Base-by-base conservation (phyloP, 495 filamentous ascomycete genomes). In the Chaetomium fimeti region DNA sequence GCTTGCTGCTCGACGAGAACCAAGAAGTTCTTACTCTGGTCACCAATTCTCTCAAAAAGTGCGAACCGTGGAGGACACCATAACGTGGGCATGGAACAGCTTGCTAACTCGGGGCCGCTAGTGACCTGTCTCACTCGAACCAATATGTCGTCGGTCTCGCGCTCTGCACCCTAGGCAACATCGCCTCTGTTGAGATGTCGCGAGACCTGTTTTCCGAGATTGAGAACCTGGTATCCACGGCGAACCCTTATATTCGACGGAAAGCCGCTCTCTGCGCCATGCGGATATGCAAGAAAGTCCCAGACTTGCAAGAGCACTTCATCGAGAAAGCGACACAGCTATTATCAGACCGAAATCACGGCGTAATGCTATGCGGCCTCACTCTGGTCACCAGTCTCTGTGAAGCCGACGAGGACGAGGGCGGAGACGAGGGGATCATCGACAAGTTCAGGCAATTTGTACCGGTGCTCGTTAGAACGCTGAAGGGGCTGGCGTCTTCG, bases 261-360 rank as follows among this genome's bases (percentile, higher is more conserved):
- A 98, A 98, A 82, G 94, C 95, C 40, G 95, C 94, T 7, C 84
- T 98, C n/a, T 98, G 94, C 76, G 94, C 94, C n/a, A 98, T 98
- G 95, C 85, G 95, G 45, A 96, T 98, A 79, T 97, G 92, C 78
- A 87, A 92, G 67, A 98, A 98, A 76, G 95, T 98, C 48, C 94
- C 94, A 7, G 94, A 98, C 72, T 82, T 98, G 42, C 91, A 97
- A 77, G 94, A 98, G 71, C 92, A 98, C 75, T 98, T 98, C 71
- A 71, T 97, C 28, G 95, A 98, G 63, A 97, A 97, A 75, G 89
- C 92, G 29, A 89, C 94, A 67, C 83, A 88, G 24, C 81, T 98
- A n/a, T 77, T 98, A 13, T 89, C 89, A 27, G 94, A 98, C 72
- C 74, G 84, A 68, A 98, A 98, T 77, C 94, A 98, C 72, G 94